These are phyloP conservation scores for Larix kaempferi DNA, from an alignment of 75 land plant species.

Conservation along the genomic window DNA sequence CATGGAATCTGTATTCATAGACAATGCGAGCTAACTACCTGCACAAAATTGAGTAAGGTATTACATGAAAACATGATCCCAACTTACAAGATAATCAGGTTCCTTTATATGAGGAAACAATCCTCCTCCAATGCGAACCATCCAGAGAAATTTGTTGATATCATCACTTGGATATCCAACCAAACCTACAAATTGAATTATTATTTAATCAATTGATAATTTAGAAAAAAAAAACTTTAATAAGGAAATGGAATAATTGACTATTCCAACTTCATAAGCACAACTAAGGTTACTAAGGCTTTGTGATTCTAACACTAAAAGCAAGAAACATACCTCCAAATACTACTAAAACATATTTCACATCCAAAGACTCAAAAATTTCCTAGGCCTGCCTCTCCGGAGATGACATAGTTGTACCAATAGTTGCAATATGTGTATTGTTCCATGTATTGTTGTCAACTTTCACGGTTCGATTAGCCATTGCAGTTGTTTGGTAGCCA, in stretches of 20 bases:
- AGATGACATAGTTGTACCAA: constrained; percentile 99
- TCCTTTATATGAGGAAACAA: constrained; percentile 99
- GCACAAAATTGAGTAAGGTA: not conserved
- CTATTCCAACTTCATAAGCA: not conserved
- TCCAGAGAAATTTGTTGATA: constrained; percentile 99
- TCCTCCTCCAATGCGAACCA: constrained; percentile 99
- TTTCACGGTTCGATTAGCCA: constrained; percentile 99
- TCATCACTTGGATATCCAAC: constrained; percentile 99
- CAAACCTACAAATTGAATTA: constrained; percentile 43
- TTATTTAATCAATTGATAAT: not conserved
- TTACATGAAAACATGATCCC: not conserved
- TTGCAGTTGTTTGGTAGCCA: constrained; percentile 99
- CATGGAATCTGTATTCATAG: not conserved
- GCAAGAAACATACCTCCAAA: constrained; percentile 76
- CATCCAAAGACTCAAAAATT: constrained; percentile 87
- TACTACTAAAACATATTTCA: constrained; percentile 98
- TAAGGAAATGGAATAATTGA: not conserved
- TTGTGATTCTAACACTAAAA: not conserved
- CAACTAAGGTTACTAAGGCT: not conserved
- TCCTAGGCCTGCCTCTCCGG: constrained; percentile 99
- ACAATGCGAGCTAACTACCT: not conserved
- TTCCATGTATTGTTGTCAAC: constrained; percentile 99
- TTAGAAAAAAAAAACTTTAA: not conserved
- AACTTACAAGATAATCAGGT: constrained; percentile 94
- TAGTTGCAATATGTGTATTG: constrained; percentile 98